Base-by-base conservation (phyloP, 176 grass and related monocot species). In the Metroxylon sagu region DNA sequence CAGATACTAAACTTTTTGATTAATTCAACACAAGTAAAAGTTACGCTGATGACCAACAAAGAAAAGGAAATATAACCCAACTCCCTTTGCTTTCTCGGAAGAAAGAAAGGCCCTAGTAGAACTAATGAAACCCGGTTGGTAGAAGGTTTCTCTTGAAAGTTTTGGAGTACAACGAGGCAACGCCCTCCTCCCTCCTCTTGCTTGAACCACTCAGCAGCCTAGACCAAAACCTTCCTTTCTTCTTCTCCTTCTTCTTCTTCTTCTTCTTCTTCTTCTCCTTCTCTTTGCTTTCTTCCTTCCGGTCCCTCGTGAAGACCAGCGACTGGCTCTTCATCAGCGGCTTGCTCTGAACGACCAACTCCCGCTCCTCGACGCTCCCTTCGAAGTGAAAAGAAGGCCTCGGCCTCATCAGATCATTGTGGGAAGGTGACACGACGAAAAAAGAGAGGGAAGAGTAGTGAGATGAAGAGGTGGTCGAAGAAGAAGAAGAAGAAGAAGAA, bases 141-240 rank as follows among this genome's bases (percentile, higher is more conserved):
- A 7, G 31, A 35, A 35, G 31, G 1, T 7, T 64, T 80, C 49
- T 77, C 49, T 85, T 60, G 52, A 77, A 59, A 30, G 81, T 70
- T 64, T 57, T 76, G 53, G 83, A 79, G 57, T 85, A 72, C 73
- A 26, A 25, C 66, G 88, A 49, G n/a, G 68, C 66, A 70, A 81
- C 87, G 14, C 26, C 51, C 18, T 25, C 39, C 21, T 59, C 70
- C 50, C 62, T 61, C 43, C 68, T 72, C 26, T 65, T 78, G 1
- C 28, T 29, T 35, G 81, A 61, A 29, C 78, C 81, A 16, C 19
- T 73, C 79, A 89, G 53, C 69, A 98, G 64, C 74, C 85, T 92
- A 4, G 66, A 50, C 93, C 93, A 92, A 74, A 89, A 79, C 66
- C 64, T 61, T 51, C 14, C 57, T 53, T 70, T 68, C 81, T 75